Evolutionary conservation across 2,329 filamentous ascomycete genomes (phyloP).

Genomic region (Lachnellula hyalina): DNA sequence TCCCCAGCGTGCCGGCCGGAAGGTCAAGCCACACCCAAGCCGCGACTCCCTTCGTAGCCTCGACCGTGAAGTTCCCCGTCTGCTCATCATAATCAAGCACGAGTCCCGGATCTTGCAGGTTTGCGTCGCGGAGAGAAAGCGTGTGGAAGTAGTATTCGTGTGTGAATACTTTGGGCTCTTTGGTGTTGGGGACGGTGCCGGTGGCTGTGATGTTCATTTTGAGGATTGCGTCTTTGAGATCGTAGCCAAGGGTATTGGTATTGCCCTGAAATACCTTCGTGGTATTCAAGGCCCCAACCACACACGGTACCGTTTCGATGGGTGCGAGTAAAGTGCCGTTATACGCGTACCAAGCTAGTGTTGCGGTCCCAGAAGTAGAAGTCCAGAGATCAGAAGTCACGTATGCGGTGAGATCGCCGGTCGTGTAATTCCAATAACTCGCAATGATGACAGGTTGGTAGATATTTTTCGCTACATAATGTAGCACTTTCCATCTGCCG

Average conservation of each 20-base stretch:
- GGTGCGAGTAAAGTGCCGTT: constrained; percentile 37
- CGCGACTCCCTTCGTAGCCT: constrained; percentile 16
- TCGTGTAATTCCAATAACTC: constrained; percentile 47
- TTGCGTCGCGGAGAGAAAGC: constrained; percentile 9
- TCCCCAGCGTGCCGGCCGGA: constrained; percentile 14
- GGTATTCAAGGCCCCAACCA: constrained; percentile 20
- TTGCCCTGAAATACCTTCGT: constrained; percentile 15
- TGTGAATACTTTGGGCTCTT: constrained; percentile 8
- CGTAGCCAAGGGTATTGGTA: constrained; percentile 8
- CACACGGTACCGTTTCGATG: constrained; percentile 5
- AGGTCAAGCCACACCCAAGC: constrained; percentile 24
- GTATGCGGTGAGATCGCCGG: constrained; percentile 46
- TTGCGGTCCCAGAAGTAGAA: constrained; percentile 39
- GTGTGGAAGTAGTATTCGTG: constrained; percentile 19
- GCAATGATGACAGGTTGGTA: constrained; percentile 56
- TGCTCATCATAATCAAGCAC: constrained; percentile 2
- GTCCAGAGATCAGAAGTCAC: constrained; percentile 55
- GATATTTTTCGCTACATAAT: constrained; percentile 52
- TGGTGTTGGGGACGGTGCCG: constrained; percentile 13
- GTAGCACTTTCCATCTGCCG: constrained; percentile 57
- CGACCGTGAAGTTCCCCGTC: constrained; percentile 12
- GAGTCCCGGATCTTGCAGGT: constrained; percentile 13
- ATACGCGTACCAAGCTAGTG: constrained; percentile 47
- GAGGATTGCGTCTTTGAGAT: constrained; percentile 13
- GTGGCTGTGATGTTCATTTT: constrained; percentile 19